Evolutionary conservation across 2,329 filamentous ascomycete genomes (phyloP).

Genomic region (Alternaria sp.): DNA sequence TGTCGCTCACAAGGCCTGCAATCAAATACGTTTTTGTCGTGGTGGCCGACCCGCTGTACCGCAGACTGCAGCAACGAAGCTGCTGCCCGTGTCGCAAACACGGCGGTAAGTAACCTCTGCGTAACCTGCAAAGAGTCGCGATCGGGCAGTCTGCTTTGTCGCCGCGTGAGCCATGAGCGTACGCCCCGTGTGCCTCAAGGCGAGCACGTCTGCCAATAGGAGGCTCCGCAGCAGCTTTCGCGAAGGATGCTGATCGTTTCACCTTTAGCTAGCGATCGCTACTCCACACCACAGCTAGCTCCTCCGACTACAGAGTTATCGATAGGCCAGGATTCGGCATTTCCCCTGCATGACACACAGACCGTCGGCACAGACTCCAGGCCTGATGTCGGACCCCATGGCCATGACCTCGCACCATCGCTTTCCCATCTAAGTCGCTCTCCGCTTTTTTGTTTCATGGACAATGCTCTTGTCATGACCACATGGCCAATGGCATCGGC

Average conservation of each 20-base stretch:
- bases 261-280: conserved; percentile 34
- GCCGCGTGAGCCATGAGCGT: conserved; percentile 19
- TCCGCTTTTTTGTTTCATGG: conserved; percentile 44
- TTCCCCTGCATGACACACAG: conserved; percentile 32
- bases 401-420: conserved; percentile 27
- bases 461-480: conserved; percentile 34
- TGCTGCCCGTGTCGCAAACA: conserved; percentile 28
- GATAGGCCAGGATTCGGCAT: conserved; percentile 34
- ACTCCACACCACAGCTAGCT: conserved; percentile 27
- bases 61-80: too few relatives aligned
- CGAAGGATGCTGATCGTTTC: conserved; percentile 30
- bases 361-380: conserved; percentile 26
- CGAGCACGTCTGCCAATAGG: conserved; percentile 28
- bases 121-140: conserved; percentile 15
- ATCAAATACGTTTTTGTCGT: conserved; percentile 19
- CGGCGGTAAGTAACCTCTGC: conserved; percentile 30
- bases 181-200: conserved; percentile 27
- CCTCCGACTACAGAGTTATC: conserved; percentile 25
- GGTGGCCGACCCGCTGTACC: too few relatives aligned
- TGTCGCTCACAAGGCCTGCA: conserved; percentile 25
- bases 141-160: conserved; percentile 28
- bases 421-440: conserved; percentile 26
- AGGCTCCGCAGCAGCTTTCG: conserved; percentile 17
- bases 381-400: conserved; percentile 34
- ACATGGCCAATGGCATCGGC: conserved; percentile 33